Base-by-base conservation (phyloP, 306 rosid species). In the Acacia acuminata region DNA sequence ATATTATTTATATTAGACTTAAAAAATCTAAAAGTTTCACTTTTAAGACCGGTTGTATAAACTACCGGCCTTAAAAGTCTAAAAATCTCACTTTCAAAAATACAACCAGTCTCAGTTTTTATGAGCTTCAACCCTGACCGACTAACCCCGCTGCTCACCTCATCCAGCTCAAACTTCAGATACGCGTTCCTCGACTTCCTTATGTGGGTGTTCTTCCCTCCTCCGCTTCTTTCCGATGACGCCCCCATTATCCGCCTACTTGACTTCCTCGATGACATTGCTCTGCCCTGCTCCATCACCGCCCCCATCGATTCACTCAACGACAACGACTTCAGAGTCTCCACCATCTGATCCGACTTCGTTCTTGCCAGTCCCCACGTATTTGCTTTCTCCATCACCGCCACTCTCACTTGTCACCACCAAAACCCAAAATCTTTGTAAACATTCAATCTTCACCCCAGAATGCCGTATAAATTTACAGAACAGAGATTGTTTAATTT, bases 161-260 rank as follows among this genome's bases (percentile, higher is more conserved):
- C 99, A 73, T 91, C 98, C 27, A 94, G 13, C 2, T 94, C 98
- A 15, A 91, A 32, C 90, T 91, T 96, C 83, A 96, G 40, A 74
- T 96, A 98, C 43, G 94, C 99, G 64, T 98, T 96, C 80, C 97
- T 85, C 0, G 94, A 88, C 90, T 96, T 96, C 86, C 98, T 92
- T 40, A 96, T 96, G 87, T 92, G 99, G 0, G 97, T 70, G 90
- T 92, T 92, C 82, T 50, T 93, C 15, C 90, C 78, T 13, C 86
- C 73, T 36, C 73, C 64, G 14, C 85, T 60, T 2, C 90, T 81
- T 4, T 94, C 94, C 27, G 98, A 96, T 0, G 98, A 93, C 8
- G 81, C 86, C 75, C 40, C 81, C 66, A 77, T 83, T 87, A 86
- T 44, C 74, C 89, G 83, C 89, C 85, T 77, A 77, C 99, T 94